Conservation (phyloP, 345 rosid species). For the Limnanthes douglasii region DNA sequence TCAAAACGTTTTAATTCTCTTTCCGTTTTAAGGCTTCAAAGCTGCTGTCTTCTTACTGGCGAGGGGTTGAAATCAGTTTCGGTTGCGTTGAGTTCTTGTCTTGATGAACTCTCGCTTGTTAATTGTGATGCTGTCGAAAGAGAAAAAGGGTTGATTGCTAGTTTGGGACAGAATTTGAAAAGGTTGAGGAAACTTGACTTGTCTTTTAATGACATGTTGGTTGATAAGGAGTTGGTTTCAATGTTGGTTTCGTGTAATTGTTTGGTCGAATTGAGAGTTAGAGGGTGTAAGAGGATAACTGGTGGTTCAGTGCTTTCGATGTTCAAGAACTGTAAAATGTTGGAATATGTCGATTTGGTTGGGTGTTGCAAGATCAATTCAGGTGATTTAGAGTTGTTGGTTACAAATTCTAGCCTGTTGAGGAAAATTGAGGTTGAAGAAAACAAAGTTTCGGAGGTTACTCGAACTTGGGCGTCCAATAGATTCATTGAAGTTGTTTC, state of each 20-base stretch:
- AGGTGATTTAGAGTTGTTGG: slow-evolving; percentile 33
- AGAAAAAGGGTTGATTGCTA: slow-evolving; percentile 58
- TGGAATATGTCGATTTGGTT: slow-evolving; percentile 36
- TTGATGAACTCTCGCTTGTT: slow-evolving; percentile 48
- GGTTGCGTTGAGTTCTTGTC: slow-evolving; percentile 27
- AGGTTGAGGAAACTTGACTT: slow-evolving; percentile 44
- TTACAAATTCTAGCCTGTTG: slow-evolving; percentile 28
- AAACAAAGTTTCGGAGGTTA: slow-evolving; percentile 34
- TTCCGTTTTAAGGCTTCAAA: slow-evolving; percentile 43
- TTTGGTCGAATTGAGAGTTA: slow-evolving; percentile 42
- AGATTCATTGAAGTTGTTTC: slow-evolving; percentile 30
- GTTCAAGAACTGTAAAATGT: slow-evolving; percentile 31
- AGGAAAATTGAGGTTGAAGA: slow-evolving; percentile 45
- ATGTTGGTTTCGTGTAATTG: slow-evolving; percentile 51
- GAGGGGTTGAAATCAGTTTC: slow-evolving; percentile 51
- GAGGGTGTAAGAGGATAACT: slow-evolving; percentile 50
- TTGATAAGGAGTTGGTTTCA: slow-evolving; percentile 52
- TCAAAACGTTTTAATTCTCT: slow-evolving; percentile 31
- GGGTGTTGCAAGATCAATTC: slow-evolving; percentile 28
- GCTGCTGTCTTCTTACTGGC: slow-evolving; percentile 68
- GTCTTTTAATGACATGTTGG: slow-evolving; percentile 46
- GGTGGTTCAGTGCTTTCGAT: slow-evolving; percentile 22
- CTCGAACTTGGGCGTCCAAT: slow-evolving; percentile 19
- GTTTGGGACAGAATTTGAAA: slow-evolving; percentile 58
- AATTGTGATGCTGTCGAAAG: slow-evolving; percentile 66